phyloP scores from a whole-genome alignment of 2,329 filamentous ascomycete species.

The Neoarthrinium moseri region DNA sequence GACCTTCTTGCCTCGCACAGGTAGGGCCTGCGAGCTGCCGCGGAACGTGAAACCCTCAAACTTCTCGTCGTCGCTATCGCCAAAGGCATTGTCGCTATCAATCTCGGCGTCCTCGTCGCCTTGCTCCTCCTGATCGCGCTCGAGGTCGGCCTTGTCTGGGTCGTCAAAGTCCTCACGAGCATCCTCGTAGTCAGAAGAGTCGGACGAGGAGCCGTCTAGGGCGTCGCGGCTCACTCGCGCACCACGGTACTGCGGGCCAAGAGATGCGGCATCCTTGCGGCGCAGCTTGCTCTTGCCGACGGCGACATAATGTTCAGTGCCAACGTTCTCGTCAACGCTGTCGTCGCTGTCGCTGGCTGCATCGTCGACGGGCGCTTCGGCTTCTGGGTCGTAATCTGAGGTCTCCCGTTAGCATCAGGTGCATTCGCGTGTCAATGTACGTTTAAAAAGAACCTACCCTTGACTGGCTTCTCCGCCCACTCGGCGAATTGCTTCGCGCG shows the following conservation, averaged over 20 bases:
- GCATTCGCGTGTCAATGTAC: too few species aligned
- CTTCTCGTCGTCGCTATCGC: constrained; percentile 78
- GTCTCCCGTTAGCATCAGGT: too few species aligned
- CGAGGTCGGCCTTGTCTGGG: constrained; percentile 54
- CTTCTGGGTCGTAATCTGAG: constrained; percentile 80
- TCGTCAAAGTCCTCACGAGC: constrained; percentile 54
- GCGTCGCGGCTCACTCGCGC: constrained; percentile 68
- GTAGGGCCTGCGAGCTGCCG: constrained; percentile 53
- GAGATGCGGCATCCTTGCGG: constrained; percentile 63
- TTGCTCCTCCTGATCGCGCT: constrained; percentile 40
- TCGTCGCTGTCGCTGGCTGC: constrained; percentile 53
- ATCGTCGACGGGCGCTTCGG: constrained; percentile 54
- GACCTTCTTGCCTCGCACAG: constrained; percentile 27
- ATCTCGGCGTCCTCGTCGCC: constrained; percentile 60
- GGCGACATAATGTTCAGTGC: constrained; percentile 56
- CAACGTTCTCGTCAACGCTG: constrained; percentile 53
- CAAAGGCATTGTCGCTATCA: constrained; percentile 69
- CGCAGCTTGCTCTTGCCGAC: constrained; percentile 77
- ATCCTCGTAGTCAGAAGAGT: constrained; percentile 43
- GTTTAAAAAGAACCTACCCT: too few species aligned
- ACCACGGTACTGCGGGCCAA: constrained; percentile 81
- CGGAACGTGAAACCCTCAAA: constrained; percentile 72
- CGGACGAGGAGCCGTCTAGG: constrained; percentile 42
- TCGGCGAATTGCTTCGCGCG: constrained; percentile 62
- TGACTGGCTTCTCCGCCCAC: constrained; percentile 58